Percentiles rank a stretch among this genome's conserved stretches.
Evolutionary conservation across 2,329 filamentous ascomycete species (phyloP).

Genomic region (Talaromyces rugulosus): DNA sequence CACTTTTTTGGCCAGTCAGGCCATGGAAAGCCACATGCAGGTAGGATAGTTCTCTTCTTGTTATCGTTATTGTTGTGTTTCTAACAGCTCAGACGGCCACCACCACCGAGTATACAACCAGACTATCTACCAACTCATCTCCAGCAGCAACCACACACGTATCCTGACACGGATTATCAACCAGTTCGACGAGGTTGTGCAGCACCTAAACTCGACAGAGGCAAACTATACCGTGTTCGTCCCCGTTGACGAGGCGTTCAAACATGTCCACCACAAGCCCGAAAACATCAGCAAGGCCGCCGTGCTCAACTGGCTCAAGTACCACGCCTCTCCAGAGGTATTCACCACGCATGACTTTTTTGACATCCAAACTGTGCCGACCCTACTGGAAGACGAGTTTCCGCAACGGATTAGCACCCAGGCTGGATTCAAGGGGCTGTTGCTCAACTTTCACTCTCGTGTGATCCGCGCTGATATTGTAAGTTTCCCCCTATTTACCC

Average conservation of each 20-base stretch:
- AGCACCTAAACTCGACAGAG: conserved; percentile 67
- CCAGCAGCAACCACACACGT: conserved; percentile 68
- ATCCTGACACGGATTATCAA: conserved; percentile 70
- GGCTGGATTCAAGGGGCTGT: conserved; percentile 59
- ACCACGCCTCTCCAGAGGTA: conserved; percentile 67
- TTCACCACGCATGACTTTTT: conserved; percentile 64
- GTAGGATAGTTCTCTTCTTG: not conserved
- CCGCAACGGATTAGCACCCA: conserved; percentile 69
- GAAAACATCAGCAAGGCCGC: conserved; percentile 65
- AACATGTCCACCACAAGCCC: conserved; percentile 55
- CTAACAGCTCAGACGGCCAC: conserved; percentile 10
- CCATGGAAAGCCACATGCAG: not conserved
- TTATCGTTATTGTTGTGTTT: not conserved
- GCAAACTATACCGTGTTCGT: conserved; percentile 74
- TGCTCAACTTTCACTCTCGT: conserved; percentile 72
- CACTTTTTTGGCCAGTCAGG: conserved; percentile 1
- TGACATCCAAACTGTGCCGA: conserved; percentile 68
- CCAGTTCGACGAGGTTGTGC: conserved; percentile 66
- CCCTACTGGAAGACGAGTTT: conserved; percentile 60
- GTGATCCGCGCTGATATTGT: conserved; percentile 67
- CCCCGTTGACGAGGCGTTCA: conserved; percentile 71
- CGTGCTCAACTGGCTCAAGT: conserved; percentile 64
- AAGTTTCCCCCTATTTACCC: conserved; percentile 13
- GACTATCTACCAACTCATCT: conserved; percentile 75
- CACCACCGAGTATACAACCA: conserved; percentile 51